These are phyloP conservation scores for Cutaneotrichosporon cyanovorans DNA, from an alignment of 1,284 basidiomycete genomes.

Conservation along the genomic window DNA sequence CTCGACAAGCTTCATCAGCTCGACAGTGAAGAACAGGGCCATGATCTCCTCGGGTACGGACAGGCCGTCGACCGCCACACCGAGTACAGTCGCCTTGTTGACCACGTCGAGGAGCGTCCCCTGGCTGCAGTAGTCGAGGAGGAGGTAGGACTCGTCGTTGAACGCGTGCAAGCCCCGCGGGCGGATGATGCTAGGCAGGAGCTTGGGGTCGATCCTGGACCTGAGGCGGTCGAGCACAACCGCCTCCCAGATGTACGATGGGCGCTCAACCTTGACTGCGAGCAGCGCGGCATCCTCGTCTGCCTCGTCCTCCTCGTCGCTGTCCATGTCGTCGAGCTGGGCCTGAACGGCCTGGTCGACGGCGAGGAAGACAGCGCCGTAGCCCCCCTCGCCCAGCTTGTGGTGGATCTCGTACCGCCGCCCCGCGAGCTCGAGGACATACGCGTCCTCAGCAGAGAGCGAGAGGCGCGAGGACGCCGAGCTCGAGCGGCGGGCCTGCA, in stretches of 20 bases:
- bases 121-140: slow-evolving; percentile 82
- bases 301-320: slow-evolving; percentile 55
- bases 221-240: slow-evolving; percentile 75
- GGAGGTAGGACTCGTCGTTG: slow-evolving; percentile 80
- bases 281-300: slow-evolving; percentile 57
- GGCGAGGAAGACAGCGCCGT: slow-evolving; percentile 86
- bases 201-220: slow-evolving; percentile 53
- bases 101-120: slow-evolving; percentile 90
- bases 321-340: slow-evolving; percentile 50
- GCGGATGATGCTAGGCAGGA: slow-evolving; percentile 61
- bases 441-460: slow-evolving; percentile 25
- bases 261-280: slow-evolving; percentile 88
- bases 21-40: slow-evolving; percentile 90
- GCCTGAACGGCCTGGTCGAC: slow-evolving; percentile 49
- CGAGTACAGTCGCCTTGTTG: slow-evolving; percentile 67
- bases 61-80: slow-evolving; percentile 37
- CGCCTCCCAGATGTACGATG: slow-evolving; percentile 88
- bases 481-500: slow-evolving; percentile 37
- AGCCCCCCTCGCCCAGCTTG: slow-evolving; percentile 95
- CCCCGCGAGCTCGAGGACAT: slow-evolving; percentile 50
- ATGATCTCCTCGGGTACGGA: slow-evolving; percentile 76
- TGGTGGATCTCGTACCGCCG: slow-evolving; percentile 63
- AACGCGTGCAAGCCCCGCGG: slow-evolving; percentile 72
- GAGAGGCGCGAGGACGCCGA: slow-evolving; percentile 25
- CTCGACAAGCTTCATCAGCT: slow-evolving; percentile 77